Evolutionary conservation across 1,139 yeast species (phyloP), one percentile per base, ranked within the genome.

Genomic region (Saccharomycopsis hybrid): DNA sequence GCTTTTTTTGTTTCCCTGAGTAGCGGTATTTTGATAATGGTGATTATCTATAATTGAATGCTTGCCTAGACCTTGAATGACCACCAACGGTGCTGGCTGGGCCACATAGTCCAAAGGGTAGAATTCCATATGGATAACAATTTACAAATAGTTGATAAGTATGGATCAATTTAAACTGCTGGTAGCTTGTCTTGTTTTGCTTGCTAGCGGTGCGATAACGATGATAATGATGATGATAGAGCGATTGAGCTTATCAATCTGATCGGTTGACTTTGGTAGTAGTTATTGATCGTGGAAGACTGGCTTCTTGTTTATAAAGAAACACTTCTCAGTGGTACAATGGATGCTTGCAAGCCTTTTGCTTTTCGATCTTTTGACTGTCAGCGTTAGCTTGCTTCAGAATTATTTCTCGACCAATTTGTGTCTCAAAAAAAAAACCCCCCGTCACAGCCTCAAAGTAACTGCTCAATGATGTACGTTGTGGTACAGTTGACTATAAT

Each of bases 341-440:
- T 80, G 38, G 30, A n/a, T 28, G 29, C 40, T 36, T 18, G 36
- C n/a, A 27, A 43, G 4, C 61, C 70, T 94, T 56, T 72, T 82
- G 28, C 97, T 92, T 60, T 76, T 88, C 44, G 86, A 96, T 66
- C 85, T 92, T 52, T 92, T 92, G 69, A 92, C 92, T 64, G 90
- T 96, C 46, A 98, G 99, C 5, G 73, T 73, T 48, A 96, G 87
- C 60, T 90, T 92, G 71, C 92, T 35, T 73, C 72, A 36, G 97
- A 89, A 61, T 72, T 90, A 40, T 80, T 95, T 32, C n/a, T n/a
- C n/a, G n/a, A n/a, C n/a, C n/a, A n/a, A n/a, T n/a, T n/a, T n/a
- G n/a, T n/a, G n/a, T n/a, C n/a, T n/a, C n/a, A n/a, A n/a, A n/a
- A n/a, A n/a, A n/a, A n/a, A n/a, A n/a, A n/a, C n/a, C n/a, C n/a